Conservation (phyloP, 2,329 filamentous ascomycete species). For the Fusarium cicatricum region DNA sequence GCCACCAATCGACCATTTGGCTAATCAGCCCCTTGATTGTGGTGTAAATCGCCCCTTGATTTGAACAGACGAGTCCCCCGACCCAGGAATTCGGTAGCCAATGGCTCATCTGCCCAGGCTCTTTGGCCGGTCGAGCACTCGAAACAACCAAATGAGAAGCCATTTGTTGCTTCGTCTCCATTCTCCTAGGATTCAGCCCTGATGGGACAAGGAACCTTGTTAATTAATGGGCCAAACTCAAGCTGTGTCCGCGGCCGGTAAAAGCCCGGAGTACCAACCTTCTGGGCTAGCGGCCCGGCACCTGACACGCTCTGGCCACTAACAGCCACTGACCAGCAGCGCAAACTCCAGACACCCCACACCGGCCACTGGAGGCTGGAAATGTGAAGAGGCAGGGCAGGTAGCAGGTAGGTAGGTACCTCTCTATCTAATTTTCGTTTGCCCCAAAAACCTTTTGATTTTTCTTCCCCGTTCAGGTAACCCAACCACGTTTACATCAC, state of each 20-base stretch:
- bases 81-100: conserved; percentile 32
- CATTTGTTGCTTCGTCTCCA: conserved; percentile 26
- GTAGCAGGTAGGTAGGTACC: conserved; percentile 18
- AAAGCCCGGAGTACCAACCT: conserved; percentile 39
- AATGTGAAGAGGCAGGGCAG: background rate
- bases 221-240: background rate
- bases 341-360: conserved; percentile 30
- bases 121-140: background rate
- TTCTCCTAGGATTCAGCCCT: conserved; percentile 49
- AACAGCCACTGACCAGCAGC: conserved; percentile 8
- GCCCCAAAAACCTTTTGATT: conserved; percentile 45
- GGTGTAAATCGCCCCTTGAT: conserved; percentile 22
- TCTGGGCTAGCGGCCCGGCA: conserved; percentile 27
- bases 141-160: conserved; percentile 13
- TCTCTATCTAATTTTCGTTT: conserved; percentile 46
- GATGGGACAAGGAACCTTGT: conserved; percentile 31
- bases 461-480: conserved; percentile 41
- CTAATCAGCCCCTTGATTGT: conserved; percentile 16
- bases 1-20: conserved; percentile 17
- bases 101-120: conserved; percentile 9
- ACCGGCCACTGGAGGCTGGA: conserved; percentile 9
- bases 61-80: conserved; percentile 21
- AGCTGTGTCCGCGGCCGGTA: conserved; percentile 35
- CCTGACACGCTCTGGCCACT: conserved; percentile 23
- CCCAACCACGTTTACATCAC: conserved; percentile 42